Evolutionary conservation across 805 yeast species (phyloP).

Genomic region (Candida boidinii): DNA sequence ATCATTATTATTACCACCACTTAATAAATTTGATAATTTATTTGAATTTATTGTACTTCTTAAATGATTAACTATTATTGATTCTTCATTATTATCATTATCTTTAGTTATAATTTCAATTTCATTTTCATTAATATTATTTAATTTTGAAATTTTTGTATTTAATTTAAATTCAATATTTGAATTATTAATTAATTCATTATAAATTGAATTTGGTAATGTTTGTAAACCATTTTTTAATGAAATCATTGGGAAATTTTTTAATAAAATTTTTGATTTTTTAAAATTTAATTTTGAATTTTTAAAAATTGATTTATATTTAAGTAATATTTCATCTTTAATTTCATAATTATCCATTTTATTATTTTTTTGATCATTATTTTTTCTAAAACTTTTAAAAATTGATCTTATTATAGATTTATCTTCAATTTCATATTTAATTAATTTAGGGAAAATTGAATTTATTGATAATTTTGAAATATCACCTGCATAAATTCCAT

Average conservation of each 20-base stretch:
- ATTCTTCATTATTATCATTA: constrained; percentile 1
- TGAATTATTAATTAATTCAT: constrained; percentile 25
- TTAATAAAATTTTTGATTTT: constrained; percentile 29
- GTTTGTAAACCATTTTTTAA: constrained; percentile 46
- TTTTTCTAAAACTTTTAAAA: constrained; percentile 24
- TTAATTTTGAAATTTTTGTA: constrained; percentile 13
- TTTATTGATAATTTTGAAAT: constrained; percentile 54
- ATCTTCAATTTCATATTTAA: constrained; percentile 45
- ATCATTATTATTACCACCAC: constrained; percentile 2
- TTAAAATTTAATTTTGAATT: constrained; percentile 32
- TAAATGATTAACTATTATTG: constrained; percentile 37
- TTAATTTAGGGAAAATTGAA: constrained; percentile 48
- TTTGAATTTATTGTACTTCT: constrained; percentile 49
- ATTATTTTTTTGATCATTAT: constrained; percentile 3
- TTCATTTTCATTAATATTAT: constrained; percentile 10
- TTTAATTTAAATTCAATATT: constrained; percentile 34
- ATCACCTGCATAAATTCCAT: constrained; percentile 93
- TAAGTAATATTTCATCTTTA: constrained; percentile 16
- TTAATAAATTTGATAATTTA: constrained; percentile 27
- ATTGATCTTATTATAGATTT: constrained; percentile 50
- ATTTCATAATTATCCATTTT: not conserved
- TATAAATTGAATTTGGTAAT: constrained; percentile 36
- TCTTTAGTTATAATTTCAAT: constrained; percentile 9
- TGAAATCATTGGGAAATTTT: constrained; percentile 53
- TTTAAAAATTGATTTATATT: constrained; percentile 32